Conservation (phyloP, 768 basidiomycete species). For the Amanita pallidorosea region DNA sequence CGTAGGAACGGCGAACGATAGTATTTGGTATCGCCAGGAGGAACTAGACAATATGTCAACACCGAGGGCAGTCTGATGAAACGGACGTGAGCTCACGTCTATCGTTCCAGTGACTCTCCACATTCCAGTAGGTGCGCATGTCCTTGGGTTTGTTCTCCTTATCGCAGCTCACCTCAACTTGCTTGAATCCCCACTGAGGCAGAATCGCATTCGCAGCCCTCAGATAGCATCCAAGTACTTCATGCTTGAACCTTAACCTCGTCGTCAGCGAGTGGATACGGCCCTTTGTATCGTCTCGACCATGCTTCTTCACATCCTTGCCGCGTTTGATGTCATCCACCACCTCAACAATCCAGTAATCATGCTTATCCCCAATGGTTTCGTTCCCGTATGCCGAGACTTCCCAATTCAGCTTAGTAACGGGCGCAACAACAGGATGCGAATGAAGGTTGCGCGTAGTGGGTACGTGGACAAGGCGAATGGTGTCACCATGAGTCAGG, state of each 20-base stretch:
- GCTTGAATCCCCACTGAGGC: slow-evolving; percentile 99
- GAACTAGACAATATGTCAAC: slow-evolving; percentile 40
- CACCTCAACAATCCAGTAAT: slow-evolving; percentile 89
- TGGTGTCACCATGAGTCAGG: slow-evolving; percentile 63
- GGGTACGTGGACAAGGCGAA: slow-evolving; percentile 73
- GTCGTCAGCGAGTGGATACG: slow-evolving; percentile 86
- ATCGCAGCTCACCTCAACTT: slow-evolving; percentile 91
- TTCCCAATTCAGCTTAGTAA: slow-evolving; percentile 84
- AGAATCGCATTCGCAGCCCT: slow-evolving; percentile 80
- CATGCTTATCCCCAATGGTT: slow-evolving; percentile 79
- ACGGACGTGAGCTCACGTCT: slow-evolving; percentile 49
- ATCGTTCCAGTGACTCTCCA: slow-evolving; percentile 96
- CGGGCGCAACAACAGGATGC: slow-evolving; percentile 77
- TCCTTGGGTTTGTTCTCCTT: slow-evolving; percentile 78
- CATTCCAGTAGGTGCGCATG: slow-evolving; percentile 92
- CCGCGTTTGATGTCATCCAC: slow-evolving; percentile 80
- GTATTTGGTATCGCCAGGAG: slow-evolving; percentile 68
- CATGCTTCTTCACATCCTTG: slow-evolving; percentile 18
- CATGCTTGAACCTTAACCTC: slow-evolving; percentile 74
- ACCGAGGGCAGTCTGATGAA: slow-evolving; percentile 1
- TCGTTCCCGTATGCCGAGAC: slow-evolving; percentile 91
- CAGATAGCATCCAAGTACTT: slow-evolving; percentile 74
- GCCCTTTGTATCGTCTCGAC: background rate
- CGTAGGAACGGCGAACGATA: slow-evolving; percentile 89
- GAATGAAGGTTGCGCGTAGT: slow-evolving; percentile 92